phyloP scores from a whole-genome alignment of 495 filamentous ascomycete species.

The Daldinia childiae region DNA sequence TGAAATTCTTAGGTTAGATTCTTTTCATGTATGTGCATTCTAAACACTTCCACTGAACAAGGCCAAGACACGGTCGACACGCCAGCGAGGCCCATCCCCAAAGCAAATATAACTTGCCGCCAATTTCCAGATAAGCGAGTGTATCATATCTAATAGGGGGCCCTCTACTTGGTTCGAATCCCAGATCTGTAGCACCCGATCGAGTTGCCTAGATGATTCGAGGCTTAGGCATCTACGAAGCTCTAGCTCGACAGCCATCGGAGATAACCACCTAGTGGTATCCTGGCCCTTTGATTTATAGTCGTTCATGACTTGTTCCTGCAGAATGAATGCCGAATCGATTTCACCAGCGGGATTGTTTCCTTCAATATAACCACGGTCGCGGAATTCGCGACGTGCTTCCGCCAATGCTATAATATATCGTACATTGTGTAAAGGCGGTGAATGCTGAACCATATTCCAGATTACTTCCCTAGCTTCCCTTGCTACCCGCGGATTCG shows the following conservation, averaged over 20 bases:
- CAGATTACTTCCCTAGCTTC: conserved; percentile 29
- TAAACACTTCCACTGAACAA: conserved; percentile 2
- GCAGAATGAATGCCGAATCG: conserved; percentile 13
- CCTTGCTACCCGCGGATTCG: conserved; percentile 3
- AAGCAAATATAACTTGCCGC: conserved; percentile 20
- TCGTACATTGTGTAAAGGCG: conserved; percentile 18
- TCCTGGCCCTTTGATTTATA: conserved; percentile 28
- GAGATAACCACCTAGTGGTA: conserved; percentile 23
- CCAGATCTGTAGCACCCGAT: conserved; percentile 14
- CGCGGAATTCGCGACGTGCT: conserved; percentile 28
- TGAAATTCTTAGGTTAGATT: not conserved
- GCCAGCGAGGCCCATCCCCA: conserved; percentile 36
- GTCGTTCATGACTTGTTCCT: conserved; percentile 19
- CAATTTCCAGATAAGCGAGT: conserved; percentile 23
- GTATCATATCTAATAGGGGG: conserved; percentile 5
- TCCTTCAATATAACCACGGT: conserved; percentile 27
- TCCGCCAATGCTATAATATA: conserved; percentile 37
- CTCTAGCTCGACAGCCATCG: conserved; percentile 29
- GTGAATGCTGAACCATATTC: conserved; percentile 33
- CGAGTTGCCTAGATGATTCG: conserved; percentile 25
- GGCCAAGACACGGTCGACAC: conserved; percentile 16
- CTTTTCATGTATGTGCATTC: not conserved
- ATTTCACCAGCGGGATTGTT: conserved; percentile 22
- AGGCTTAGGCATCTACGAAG: conserved; percentile 28
- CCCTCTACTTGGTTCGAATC: not conserved